Conservation (phyloP, 129 eudicot species). For the Chrysanthemum seticuspe region DNA sequence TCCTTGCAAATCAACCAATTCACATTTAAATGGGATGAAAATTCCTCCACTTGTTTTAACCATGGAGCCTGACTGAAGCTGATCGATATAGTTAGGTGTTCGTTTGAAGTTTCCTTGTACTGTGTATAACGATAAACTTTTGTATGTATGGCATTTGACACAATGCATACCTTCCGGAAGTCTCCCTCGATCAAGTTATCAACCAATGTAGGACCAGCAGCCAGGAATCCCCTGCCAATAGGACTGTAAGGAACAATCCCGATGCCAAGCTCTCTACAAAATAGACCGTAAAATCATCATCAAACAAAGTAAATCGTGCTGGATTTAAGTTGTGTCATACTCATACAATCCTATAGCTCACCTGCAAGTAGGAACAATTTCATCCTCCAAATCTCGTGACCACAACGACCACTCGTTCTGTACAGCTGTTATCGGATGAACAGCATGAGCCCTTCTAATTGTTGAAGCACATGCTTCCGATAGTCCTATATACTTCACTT, state of each 20-base stretch:
- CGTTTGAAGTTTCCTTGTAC: background rate
- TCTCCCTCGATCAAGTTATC: constrained; percentile 39
- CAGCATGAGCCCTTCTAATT: constrained; percentile 76
- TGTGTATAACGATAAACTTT: too few species aligned
- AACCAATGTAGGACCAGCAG: constrained; percentile 37
- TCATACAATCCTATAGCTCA: background rate
- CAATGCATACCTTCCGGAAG: constrained; percentile 40
- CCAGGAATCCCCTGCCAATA: constrained; percentile 48
- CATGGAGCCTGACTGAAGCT: too few species aligned
- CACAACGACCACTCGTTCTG: constrained; percentile 70
- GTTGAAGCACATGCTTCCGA: constrained; percentile 72
- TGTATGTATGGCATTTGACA: background rate
- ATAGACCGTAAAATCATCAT: constrained; percentile 1
- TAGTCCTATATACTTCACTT: constrained; percentile 64
- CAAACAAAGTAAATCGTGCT: background rate
- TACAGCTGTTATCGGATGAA: constrained; percentile 70
- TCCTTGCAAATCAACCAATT: too few species aligned
- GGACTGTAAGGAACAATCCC: constrained; percentile 65
- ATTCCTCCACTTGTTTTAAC: too few species aligned
- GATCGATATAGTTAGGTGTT: too few species aligned
- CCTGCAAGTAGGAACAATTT: constrained; percentile 64
- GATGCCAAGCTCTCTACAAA: constrained; percentile 56
- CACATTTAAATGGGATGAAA: too few species aligned
- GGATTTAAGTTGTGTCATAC: background rate
- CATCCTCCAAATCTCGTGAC: constrained; percentile 66